Percentiles rank a stretch among this genome's conserved stretches.
These are phyloP conservation scores for Candida sp. DNA, from an alignment of 1,139 yeast species.

Conservation along the genomic window DNA sequence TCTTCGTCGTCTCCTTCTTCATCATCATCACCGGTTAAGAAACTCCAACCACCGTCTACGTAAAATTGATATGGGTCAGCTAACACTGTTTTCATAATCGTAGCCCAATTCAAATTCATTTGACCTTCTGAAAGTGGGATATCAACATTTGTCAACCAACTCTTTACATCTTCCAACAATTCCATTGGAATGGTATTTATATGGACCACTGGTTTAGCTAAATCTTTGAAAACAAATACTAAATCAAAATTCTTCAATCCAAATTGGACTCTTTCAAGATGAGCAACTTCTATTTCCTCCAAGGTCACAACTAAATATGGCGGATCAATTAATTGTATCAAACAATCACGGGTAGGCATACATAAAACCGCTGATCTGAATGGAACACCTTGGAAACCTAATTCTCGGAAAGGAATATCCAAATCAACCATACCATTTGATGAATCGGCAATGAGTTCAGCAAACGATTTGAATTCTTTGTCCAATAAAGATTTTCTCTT, in stretches of 20 bases:
- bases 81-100: slow-evolving; percentile 90
- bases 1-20: slow-evolving; percentile 61
- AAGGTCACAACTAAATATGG: slow-evolving; percentile 91
- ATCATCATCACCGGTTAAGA: slow-evolving; percentile 72
- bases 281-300: slow-evolving; percentile 92
- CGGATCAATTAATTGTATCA: slow-evolving; percentile 90
- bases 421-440: slow-evolving; percentile 79
- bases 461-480: slow-evolving; percentile 86
- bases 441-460: slow-evolving; percentile 87
- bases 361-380: slow-evolving; percentile 91
- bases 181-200: slow-evolving; percentile 95
- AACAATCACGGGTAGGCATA: slow-evolving; percentile 97
- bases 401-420: slow-evolving; percentile 92
- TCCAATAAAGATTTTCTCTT: slow-evolving; percentile 87
- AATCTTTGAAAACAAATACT: slow-evolving; percentile 93
- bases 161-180: slow-evolving; percentile 85
- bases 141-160: slow-evolving; percentile 96
- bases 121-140: slow-evolving; percentile 95
- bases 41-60: slow-evolving; percentile 94
- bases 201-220: slow-evolving; percentile 81
- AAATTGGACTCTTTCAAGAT: slow-evolving; percentile 94
- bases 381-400: slow-evolving; percentile 98
- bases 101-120: slow-evolving; percentile 92
- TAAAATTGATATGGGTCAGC: slow-evolving; percentile 95
- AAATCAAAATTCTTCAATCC: slow-evolving; percentile 95